Percentiles rank a stretch among this genome's conserved stretches.
phyloP scores from a whole-genome alignment of 2,329 filamentous ascomycete species.

The Cladosporium austrohemisphaericum region DNA sequence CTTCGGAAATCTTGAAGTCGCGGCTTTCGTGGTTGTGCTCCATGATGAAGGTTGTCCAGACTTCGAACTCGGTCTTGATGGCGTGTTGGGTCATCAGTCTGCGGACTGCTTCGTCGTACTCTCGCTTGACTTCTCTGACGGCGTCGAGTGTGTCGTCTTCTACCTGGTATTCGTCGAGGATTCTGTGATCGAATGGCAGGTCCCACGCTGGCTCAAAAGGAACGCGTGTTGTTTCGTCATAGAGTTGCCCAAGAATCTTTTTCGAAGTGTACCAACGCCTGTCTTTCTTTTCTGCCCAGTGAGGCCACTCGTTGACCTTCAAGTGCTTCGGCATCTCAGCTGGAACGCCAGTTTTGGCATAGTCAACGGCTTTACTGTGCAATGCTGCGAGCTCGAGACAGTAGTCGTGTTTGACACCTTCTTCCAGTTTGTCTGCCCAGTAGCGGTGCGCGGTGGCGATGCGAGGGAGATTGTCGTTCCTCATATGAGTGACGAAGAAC shows the following conservation, averaged over 20 bases:
- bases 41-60: conserved; percentile 83
- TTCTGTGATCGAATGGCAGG: conserved; percentile 69
- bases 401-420: conserved; percentile 63
- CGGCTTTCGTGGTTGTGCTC: conserved; percentile 65
- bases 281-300: conserved; percentile 70
- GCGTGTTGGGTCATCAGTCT: conserved; percentile 82
- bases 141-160: conserved; percentile 53
- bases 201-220: conserved; percentile 72
- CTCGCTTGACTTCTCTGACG: conserved; percentile 64
- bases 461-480: conserved; percentile 73
- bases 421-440: conserved; percentile 60
- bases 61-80: conserved; percentile 83
- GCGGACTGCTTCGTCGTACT: conserved; percentile 73
- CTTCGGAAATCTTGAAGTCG: conserved; percentile 85
- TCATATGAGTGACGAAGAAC: conserved; percentile 92
- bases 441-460: conserved; percentile 84
- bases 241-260: conserved; percentile 75
- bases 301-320: conserved; percentile 66
- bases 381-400: conserved; percentile 73
- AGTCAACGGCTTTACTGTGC: conserved; percentile 91
- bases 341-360: conserved; percentile 80
- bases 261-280: conserved; percentile 59
- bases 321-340: conserved; percentile 64
- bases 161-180: conserved; percentile 61
- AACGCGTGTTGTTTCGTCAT: conserved; percentile 67